A percentile compares a stretch with the other conserved stretches of the same genome.
Evolutionary conservation across 2,329 filamentous ascomycete species (phyloP).

Genomic region (Zalaria sp.): DNA sequence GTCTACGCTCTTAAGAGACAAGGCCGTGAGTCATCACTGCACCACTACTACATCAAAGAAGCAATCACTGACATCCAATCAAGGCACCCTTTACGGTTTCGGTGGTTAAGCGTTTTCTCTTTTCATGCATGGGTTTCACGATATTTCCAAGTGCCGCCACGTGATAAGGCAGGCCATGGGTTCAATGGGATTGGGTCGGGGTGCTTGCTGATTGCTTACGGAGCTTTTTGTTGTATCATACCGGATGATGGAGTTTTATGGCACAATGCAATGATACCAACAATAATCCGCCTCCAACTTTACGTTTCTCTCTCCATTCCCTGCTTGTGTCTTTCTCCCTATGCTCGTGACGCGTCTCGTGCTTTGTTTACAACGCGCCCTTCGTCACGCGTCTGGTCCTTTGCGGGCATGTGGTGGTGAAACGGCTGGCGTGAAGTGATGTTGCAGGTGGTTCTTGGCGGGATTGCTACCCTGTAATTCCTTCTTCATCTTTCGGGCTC

Average conservation of each 20-base stretch:
- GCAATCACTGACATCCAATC: conserved; percentile 9
- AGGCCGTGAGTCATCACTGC: conserved; percentile 29
- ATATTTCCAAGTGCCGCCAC: conserved; percentile 4
- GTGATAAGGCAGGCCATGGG: conserved; percentile 2
- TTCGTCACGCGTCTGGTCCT: too few species aligned
- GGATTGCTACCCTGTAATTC: too few species aligned
- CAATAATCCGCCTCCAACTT: conserved; percentile 4
- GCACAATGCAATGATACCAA: conserved; percentile 8
- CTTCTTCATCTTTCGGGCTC: too few species aligned
- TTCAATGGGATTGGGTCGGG: conserved; percentile 6
- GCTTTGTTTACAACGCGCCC: not conserved
- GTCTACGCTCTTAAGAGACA: conserved; percentile 51
- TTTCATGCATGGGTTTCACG: conserved; percentile 8
- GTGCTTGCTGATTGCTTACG: conserved; percentile 3
- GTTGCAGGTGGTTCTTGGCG: too few species aligned
- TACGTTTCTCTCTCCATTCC: not conserved
- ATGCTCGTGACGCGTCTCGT: not conserved
- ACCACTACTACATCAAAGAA: conserved; percentile 7
- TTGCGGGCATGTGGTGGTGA: too few species aligned
- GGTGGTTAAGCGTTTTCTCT: conserved; percentile 38
- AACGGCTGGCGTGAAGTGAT: too few species aligned
- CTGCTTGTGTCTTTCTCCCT: not conserved
- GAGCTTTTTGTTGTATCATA: conserved; percentile 8
- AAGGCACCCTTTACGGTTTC: conserved; percentile 49
- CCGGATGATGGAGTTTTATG: conserved; percentile 7